Base-by-base conservation (phyloP, 2,329 filamentous ascomycete genomes). In the Beauveria brongniartii region DNA sequence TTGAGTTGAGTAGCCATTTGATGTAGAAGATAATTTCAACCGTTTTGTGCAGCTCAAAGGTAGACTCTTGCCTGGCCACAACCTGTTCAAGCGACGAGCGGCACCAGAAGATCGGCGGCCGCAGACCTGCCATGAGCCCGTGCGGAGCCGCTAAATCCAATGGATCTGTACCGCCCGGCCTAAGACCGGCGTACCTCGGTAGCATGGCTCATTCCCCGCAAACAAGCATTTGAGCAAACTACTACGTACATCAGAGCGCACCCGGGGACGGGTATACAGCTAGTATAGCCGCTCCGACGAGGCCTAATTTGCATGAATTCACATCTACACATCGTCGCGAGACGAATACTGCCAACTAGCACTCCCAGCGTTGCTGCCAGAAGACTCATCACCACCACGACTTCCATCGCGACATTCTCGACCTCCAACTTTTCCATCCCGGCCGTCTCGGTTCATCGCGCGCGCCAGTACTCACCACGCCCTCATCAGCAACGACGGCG, bases 191-290 rank as follows among this genome's bases (percentile, higher is more conserved):
- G 43, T 4, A 61, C 51, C 58, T 55, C 50, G 58, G 51, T 51
- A 52, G 47, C 37, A 12, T 14, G 50, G n/a, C n/a, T 22, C 3
- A 28, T 61, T 54, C 58, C 50, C 58, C 58, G 58, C 58, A 50
- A 55, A 55, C 43, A 14, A 58, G 34, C 34, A n/a, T 47, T 40
- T 47, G 50, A 43, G 41, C 37, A 44, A 22, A 37, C 34, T 24
- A 16, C 44, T 47, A 24, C 41, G 22, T n/a, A 40, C 57, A 54
- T 53, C 48, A 26, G 56, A 52, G 22, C 24, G 18, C 6, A 48
- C 46, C 50, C 28, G 22, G 20, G 46, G 20, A 30, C 58, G 58
- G 58, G 41, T 61, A 61, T 61, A 43, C 51, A 16, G n/a, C 22
- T 54, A n/a, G 28, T 54, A 61, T 55, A 61, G 51, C 58, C 44